Evolutionary conservation across 257 asterid species (phyloP), one percentile per base, ranked within the genome.

Genomic region (Lycium barbarum): DNA sequence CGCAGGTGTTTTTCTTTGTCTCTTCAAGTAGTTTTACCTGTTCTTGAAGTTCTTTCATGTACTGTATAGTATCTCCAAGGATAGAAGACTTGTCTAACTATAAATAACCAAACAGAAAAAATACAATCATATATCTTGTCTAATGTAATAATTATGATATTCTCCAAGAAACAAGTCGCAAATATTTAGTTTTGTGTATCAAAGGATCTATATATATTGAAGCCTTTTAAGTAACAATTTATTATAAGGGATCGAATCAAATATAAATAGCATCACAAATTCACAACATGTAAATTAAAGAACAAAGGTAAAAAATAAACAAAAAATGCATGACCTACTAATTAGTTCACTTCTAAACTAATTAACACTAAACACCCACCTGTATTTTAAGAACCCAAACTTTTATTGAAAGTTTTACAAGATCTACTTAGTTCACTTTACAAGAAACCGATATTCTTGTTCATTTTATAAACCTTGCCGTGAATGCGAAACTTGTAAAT

Each of bases 41-140:
- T 80, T 91, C 90, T 91, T 93, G 83, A 84, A 93, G 94, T 18
- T 84, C 82, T 63, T 72, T 87, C 87, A 84, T 81, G 68, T 87
- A 79, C 79, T 84, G 63, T 3, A 81, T 87, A 9, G 89, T 85
- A 63, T 84, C 86, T 51, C 79, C 87, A 26, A 87, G 89, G 59
- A 87, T 68, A 2, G 89, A 81, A n/a, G 85, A 84, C 26, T 84
- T 87, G 84, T 87, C 89, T 88, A 87, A 83, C 89, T 87, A 73
- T 2, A 38, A 71, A 61, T 1, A 62, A 51, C 35, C 43, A 6
- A 8, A 18, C 0, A 72, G 3, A 9, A 43, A 45, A 47, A 49
- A 5, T 6, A 73, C 1, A 20, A 73, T 20, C 3, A 73, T 47
- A 45, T 43, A 73, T 47, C n/a, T 43, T 45, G 45, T 72, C 9